Evolutionary conservation across 2,329 filamentous ascomycete species (phyloP).

Genomic region (Mollisia scopiformis): DNA sequence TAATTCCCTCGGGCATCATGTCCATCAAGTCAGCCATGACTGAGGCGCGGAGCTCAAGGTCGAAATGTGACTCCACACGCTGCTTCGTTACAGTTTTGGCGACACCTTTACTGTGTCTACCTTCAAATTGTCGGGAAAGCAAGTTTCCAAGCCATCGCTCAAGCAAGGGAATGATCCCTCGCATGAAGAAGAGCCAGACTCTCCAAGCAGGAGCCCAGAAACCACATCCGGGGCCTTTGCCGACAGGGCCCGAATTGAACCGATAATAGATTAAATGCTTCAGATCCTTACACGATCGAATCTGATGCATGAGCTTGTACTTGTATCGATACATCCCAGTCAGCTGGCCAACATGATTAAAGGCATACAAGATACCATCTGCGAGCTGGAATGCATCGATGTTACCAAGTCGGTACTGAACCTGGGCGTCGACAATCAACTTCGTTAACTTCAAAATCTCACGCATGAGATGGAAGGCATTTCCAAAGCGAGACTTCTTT

Average conservation of each 20-base stretch:
- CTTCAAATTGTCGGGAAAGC: conserved; percentile 95
- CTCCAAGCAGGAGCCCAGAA: conserved; percentile 99
- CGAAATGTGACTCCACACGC: conserved; percentile 97
- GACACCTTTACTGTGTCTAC: conserved; percentile 97
- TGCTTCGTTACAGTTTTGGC: conserved; percentile 99
- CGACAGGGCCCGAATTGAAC: conserved; percentile 95
- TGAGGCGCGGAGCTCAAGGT: conserved; percentile 93
- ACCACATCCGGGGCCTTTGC: conserved; percentile 95
- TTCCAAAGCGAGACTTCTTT: conserved; percentile 98
- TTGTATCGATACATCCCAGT: conserved; percentile 99
- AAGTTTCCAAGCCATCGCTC: conserved; percentile 98
- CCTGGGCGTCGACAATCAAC: conserved; percentile 96
- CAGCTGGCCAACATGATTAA: conserved; percentile 97
- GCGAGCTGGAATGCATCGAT: conserved; percentile 99
- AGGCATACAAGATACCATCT: conserved; percentile 98
- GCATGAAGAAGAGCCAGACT: conserved; percentile 99
- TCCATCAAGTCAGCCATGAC: conserved; percentile 99
- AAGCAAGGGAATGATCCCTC: conserved; percentile 93
- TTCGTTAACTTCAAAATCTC: conserved; percentile 96
- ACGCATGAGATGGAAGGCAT: conserved; percentile 98
- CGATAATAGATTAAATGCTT: conserved; percentile 99
- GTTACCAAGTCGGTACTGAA: conserved; percentile 95
- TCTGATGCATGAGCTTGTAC: conserved; percentile 99
- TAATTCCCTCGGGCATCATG: conserved; percentile 99
- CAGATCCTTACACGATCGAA: conserved; percentile 96